Evolutionary conservation across 1,139 yeast species (phyloP), one percentile per base, ranked within the genome.

Genomic region (Yamadazyma atmosphaerica): DNA sequence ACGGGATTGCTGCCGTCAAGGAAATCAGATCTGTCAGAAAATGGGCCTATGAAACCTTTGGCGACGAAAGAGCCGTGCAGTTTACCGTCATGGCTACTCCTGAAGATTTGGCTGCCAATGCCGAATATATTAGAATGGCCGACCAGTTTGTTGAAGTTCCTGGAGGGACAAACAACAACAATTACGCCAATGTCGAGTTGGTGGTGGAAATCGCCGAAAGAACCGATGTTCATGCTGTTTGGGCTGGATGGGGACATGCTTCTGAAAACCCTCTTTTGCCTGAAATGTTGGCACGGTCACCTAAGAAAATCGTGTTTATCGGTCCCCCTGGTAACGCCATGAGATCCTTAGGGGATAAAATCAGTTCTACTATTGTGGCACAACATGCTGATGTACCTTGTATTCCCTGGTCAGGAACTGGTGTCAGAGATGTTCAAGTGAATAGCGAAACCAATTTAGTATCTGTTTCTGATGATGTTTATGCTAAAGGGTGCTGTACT

Each of bases 211-310:
- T 92, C 41, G 99, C 99, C 31, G 98, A 92, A 70, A 84, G 97
- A 69, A 84, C 96, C 37, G 80, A 88, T 50, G 98, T 86, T 42
- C 96, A 92, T 61, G 99, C 98, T 18, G 99, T 92, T 43, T 92
- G 99, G 99, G 98, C 99, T 25, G 99, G 99, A 53, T 86, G 98
- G 98, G 99, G 99, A 54, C 98, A 94, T 62, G 99, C 99, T 27
- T 87, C 96, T 17, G 99, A 92, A 69, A 92, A 94, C 68, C 99
- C 99, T 13, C 65, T 74, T 42, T 79, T 92, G 51, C 99, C 99
- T 32, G 98, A 92, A 66, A 81, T 78, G 61, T 75, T 92, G 62
- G 97, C 98, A 15, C 84, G 86, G 22, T 87, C 96, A 13, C 89
- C 90, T 41, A 85, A 88, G 63, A 86, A 77, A 57, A 86, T 92